Evolutionary conservation across 2,329 filamentous ascomycete genomes (phyloP).

Genomic region (Pseudogymnoascus sp.): DNA sequence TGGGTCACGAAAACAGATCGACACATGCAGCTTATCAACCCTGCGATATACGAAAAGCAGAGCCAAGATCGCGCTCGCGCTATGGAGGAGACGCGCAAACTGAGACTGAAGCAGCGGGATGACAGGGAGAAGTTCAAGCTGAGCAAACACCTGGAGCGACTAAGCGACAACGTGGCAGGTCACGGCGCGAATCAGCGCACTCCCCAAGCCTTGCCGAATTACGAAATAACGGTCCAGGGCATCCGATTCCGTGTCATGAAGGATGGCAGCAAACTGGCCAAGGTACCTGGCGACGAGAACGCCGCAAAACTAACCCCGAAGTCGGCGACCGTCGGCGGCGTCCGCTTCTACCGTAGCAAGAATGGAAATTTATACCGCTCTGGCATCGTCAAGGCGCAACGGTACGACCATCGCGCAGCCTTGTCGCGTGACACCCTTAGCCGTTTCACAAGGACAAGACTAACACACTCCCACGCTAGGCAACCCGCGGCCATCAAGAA

Average conservation of each 20-base stretch:
- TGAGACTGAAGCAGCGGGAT: constrained; percentile 45
- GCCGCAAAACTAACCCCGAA: constrained; percentile 64
- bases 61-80: constrained; percentile 58
- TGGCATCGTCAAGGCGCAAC: constrained; percentile 65
- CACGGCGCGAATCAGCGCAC: constrained; percentile 13
- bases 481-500: constrained; percentile 50
- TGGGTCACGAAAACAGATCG: constrained; percentile 70
- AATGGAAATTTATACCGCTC: constrained; percentile 78
- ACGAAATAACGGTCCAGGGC: constrained; percentile 62
- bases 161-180: constrained; percentile 19
- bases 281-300: constrained; percentile 60
- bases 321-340: constrained; percentile 61
- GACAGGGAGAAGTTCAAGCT: constrained; percentile 53
- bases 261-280: constrained; percentile 75
- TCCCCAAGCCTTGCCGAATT: constrained; percentile 32
- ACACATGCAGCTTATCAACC: constrained; percentile 76
- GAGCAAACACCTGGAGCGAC: constrained; percentile 35
- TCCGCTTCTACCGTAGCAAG: constrained; percentile 78
- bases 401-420: constrained; percentile 52
- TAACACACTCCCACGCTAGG: constrained; percentile 19
- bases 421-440: neutral
- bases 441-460: constrained; percentile 17
- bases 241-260: constrained; percentile 65
- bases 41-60: constrained; percentile 67
- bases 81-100: constrained; percentile 59